Evolutionary conservation across 2,329 filamentous ascomycete genomes (phyloP).

Genomic region (Dothistroma septosporum): DNA sequence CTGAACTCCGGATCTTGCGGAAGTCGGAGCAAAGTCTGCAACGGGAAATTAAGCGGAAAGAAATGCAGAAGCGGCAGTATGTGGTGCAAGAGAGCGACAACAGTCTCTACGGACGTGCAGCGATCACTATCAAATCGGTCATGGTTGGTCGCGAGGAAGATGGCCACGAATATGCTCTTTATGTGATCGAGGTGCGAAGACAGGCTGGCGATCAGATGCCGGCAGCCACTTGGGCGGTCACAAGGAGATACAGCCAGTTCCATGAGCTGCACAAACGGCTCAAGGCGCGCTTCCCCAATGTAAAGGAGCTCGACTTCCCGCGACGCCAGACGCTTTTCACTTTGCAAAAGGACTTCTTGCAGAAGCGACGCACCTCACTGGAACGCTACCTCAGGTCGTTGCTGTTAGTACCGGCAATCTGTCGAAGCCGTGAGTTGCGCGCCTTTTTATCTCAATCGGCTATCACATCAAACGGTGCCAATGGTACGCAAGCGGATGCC

Average conservation of each 20-base stretch:
- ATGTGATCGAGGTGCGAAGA: slow-evolving; percentile 85
- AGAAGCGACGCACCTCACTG: slow-evolving; percentile 77
- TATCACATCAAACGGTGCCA: slow-evolving; percentile 58
- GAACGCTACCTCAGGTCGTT: slow-evolving; percentile 74
- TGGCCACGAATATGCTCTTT: slow-evolving; percentile 88
- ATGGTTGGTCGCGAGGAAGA: slow-evolving; percentile 87
- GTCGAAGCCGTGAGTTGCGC: slow-evolving; percentile 84
- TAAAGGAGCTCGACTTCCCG: slow-evolving; percentile 87
- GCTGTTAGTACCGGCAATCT: slow-evolving; percentile 84
- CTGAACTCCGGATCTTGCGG: slow-evolving; percentile 82
- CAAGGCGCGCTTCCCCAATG: slow-evolving; percentile 77
- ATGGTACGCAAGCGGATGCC: slow-evolving; percentile 60
- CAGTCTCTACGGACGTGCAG: slow-evolving; percentile 87
- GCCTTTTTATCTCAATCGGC: slow-evolving; percentile 87
- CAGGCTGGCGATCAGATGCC: slow-evolving; percentile 94
- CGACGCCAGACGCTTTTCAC: slow-evolving; percentile 92
- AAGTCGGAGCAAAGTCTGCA: slow-evolving; percentile 94
- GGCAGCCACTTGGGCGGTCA: slow-evolving; percentile 88
- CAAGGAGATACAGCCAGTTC: slow-evolving; percentile 94
- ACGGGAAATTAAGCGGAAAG: slow-evolving; percentile 86
- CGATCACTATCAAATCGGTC: slow-evolving; percentile 83
- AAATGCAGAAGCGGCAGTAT: slow-evolving; percentile 94
- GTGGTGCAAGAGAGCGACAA: slow-evolving; percentile 97
- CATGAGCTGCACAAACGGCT: slow-evolving; percentile 90
- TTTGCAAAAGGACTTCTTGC: slow-evolving; percentile 89